Conservation (phyloP, 257 asterid species). For the Ilex asprella region DNA sequence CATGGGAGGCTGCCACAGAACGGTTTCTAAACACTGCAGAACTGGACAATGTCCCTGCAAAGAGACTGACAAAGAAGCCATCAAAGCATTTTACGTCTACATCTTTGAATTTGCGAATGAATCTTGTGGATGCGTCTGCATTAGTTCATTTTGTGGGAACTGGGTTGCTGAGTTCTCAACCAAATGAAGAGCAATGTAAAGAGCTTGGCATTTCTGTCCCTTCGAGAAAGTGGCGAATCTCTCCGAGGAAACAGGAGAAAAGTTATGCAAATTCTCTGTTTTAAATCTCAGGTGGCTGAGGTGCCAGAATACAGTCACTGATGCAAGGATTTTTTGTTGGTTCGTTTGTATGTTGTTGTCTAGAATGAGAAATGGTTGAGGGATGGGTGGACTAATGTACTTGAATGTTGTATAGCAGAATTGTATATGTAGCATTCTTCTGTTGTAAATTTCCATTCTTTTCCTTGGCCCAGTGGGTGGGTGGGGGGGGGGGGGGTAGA, state of each 20-base stretch:
- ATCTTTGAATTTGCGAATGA: constrained; percentile 50
- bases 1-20: constrained; percentile 22
- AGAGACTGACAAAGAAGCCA: constrained; percentile 36
- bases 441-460: too few relatives aligned
- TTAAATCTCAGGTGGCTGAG: too few relatives aligned
- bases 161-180: constrained; percentile 47
- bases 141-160: constrained; percentile 68
- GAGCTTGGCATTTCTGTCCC: constrained; percentile 59
- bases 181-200: constrained; percentile 73
- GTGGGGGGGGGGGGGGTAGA: too few relatives aligned
- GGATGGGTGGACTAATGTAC: too few relatives aligned
- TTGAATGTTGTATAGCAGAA: too few relatives aligned
- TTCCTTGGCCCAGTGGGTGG: too few relatives aligned
- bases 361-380: too few relatives aligned
- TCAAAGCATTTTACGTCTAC: constrained; percentile 59
- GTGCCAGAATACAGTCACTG: too few relatives aligned
- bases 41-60: constrained; percentile 34
- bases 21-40: constrained; percentile 70
- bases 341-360: too few relatives aligned
- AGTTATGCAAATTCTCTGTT: not conserved
- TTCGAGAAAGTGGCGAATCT: constrained; percentile 17
- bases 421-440: too few relatives aligned
- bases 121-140: constrained; percentile 85
- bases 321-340: too few relatives aligned
- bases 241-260: not conserved